Percentiles rank a stretch among this genome's conserved stretches.
Evolutionary conservation across 371 early-diverging fungal species (phyloP).

Genomic region (Actinomortierella ambigua): DNA sequence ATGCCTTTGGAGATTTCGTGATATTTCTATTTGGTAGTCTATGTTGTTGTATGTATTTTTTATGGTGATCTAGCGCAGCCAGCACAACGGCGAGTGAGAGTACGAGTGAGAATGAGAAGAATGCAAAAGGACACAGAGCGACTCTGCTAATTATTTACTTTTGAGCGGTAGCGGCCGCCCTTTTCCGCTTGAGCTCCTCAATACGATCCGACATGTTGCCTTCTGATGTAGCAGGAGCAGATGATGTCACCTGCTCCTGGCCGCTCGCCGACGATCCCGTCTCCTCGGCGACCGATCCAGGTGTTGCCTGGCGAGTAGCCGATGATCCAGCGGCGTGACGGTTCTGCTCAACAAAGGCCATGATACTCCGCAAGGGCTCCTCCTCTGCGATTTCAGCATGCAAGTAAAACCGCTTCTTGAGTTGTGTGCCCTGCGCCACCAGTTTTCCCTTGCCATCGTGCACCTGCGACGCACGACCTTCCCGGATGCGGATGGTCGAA

Average conservation of each 20-base stretch:
- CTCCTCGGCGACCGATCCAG: background rate
- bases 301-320: background rate
- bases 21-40: too few relatives aligned
- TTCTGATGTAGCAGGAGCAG: conserved; percentile 13
- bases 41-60: too few relatives aligned
- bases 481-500: conserved; percentile 57
- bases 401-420: conserved; percentile 58
- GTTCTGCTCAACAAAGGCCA: conserved; percentile 42
- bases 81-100: too few relatives aligned
- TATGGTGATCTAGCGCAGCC: too few relatives aligned
- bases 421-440: conserved; percentile 36
- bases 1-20: too few relatives aligned
- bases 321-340: conserved; percentile 2
- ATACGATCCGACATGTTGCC: conserved; percentile 46
- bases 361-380: conserved; percentile 41
- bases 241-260: background rate
- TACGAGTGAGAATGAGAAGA: too few relatives aligned
- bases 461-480: conserved; percentile 32
- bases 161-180: too few relatives aligned
- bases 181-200: conserved; percentile 39
- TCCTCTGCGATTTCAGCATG: conserved; percentile 60
- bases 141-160: too few relatives aligned
- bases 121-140: too few relatives aligned
- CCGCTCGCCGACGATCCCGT: background rate
- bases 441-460: conserved; percentile 49